Conservation (phyloP, 1,284 basidiomycete genomes). For the Ceratobasidium sp. region DNA sequence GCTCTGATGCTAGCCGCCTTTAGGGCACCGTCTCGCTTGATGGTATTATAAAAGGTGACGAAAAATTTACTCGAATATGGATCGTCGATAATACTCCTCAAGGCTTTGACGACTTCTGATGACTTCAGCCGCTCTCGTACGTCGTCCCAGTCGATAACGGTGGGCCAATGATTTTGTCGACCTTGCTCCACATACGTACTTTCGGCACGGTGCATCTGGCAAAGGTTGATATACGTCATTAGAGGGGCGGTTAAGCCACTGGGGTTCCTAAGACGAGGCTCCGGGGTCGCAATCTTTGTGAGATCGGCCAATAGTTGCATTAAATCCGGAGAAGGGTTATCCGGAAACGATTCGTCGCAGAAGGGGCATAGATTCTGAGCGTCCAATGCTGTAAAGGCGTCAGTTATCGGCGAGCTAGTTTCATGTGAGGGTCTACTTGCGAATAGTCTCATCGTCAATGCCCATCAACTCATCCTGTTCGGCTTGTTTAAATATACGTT, state of each 20-base stretch:
- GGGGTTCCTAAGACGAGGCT: slow-evolving; percentile 70
- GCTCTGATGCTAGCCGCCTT: slow-evolving; percentile 68
- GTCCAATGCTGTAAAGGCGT: slow-evolving; percentile 52
- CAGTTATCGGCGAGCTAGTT: neutral
- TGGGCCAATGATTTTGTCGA: slow-evolving; percentile 72
- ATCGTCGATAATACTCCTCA: slow-evolving; percentile 62
- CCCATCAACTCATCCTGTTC: slow-evolving; percentile 11
- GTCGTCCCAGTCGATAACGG: slow-evolving; percentile 64
- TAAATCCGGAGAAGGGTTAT: slow-evolving; percentile 65
- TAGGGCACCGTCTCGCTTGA: slow-evolving; percentile 53
- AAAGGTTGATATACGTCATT: slow-evolving; percentile 65
- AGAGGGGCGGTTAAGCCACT: slow-evolving; percentile 69
- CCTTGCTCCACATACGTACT: slow-evolving; percentile 70
- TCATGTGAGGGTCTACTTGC: neutral
- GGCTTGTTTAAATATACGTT: slow-evolving; percentile 4
- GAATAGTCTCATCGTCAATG: slow-evolving; percentile 12
- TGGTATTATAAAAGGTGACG: slow-evolving; percentile 56
- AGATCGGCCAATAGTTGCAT: slow-evolving; percentile 59
- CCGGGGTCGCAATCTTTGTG: slow-evolving; percentile 59
- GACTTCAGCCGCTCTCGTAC: slow-evolving; percentile 60
- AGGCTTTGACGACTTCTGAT: slow-evolving; percentile 51
- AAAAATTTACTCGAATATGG: slow-evolving; percentile 65
- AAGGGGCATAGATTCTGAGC: slow-evolving; percentile 74
- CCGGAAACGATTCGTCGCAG: slow-evolving; percentile 71
- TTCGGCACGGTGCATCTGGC: slow-evolving; percentile 78